Conservation (phyloP, 345 rosid genomes). For the Bruguiera parviflora region DNA sequence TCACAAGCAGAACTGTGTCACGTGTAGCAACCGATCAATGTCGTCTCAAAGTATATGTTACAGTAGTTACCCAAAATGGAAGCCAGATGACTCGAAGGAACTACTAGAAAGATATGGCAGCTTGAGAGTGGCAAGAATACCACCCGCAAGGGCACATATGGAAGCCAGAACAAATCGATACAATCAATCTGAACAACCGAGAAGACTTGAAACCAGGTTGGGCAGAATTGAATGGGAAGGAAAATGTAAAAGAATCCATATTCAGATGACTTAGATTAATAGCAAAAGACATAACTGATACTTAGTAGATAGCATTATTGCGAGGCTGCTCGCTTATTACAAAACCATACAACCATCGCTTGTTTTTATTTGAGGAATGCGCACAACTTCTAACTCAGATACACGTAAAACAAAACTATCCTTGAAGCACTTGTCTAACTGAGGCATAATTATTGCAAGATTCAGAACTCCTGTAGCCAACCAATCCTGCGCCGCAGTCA, state of each 20-base stretch:
- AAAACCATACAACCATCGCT: neutral
- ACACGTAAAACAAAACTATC: neutral
- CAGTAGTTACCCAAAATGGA: constrained; percentile 58
- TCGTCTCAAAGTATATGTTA: neutral
- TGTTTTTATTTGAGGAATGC: neutral
- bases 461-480: constrained; percentile 92
- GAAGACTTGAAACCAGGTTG: constrained; percentile 17
- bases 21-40: neutral
- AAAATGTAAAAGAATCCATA: neutral
- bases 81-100: constrained; percentile 63
- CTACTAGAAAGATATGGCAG: constrained; percentile 64
- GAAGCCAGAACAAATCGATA: constrained; percentile 78
- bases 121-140: constrained; percentile 52
- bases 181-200: constrained; percentile 60
- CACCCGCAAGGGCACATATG: constrained; percentile 65
- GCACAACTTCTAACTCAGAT: neutral
- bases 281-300: neutral
- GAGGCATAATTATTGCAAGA: constrained; percentile 90
- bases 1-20: neutral
- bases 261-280: neutral
- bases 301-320: neutral
- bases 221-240: neutral
- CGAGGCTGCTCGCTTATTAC: neutral
- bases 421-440: constrained; percentile 31
- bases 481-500: constrained; percentile 57